Evolutionary conservation across 148 eudicot genomes (phyloP).

Genomic region (Chenopodium album): DNA sequence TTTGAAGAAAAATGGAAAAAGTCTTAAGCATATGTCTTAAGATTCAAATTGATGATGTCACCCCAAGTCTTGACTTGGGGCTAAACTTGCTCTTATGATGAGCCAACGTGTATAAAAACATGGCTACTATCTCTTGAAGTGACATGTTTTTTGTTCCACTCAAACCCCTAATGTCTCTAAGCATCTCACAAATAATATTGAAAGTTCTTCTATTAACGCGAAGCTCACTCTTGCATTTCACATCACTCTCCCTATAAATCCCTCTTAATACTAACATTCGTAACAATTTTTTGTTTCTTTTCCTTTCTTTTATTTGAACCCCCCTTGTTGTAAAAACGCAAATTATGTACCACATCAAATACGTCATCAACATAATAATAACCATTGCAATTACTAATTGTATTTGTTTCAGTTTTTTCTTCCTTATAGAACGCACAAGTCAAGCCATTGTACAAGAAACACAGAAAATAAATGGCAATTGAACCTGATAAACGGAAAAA

Average conservation of each 20-base stretch:
- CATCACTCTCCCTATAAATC: background rate
- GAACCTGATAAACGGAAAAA: too few relatives aligned
- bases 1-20: too few relatives aligned
- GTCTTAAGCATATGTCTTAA: too few relatives aligned
- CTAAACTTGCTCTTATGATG: background rate
- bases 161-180: background rate
- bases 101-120: background rate
- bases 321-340: background rate
- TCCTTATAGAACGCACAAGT: background rate
- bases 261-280: background rate
- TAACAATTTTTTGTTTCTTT: background rate
- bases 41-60: too few relatives aligned
- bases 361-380: background rate
- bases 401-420: background rate
- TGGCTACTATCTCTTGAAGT: background rate
- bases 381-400: background rate
- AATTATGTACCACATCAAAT: background rate
- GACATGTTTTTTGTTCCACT: background rate
- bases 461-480: too few relatives aligned
- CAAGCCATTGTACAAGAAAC: too few relatives aligned
- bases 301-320: background rate
- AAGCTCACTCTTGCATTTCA: background rate
- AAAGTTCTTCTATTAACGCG: background rate
- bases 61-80: too few relatives aligned
- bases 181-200: background rate